A percentile compares a stretch with the other conserved stretches of the same genome.
Conservation (phyloP, 139 green algal species). For the Penium margaritaceum region DNA sequence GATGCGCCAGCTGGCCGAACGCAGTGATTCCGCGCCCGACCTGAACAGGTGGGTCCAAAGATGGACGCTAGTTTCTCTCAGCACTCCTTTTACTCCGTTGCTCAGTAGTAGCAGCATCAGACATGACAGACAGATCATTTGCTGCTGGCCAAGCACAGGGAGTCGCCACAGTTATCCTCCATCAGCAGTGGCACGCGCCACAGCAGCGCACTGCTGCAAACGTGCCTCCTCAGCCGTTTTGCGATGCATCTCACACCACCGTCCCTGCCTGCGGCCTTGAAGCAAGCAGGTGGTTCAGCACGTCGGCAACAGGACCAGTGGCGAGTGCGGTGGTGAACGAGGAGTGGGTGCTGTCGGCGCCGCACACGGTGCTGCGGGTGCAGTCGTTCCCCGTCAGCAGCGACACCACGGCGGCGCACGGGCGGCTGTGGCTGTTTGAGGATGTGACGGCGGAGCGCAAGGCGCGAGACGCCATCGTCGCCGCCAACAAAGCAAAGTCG, state of each 20-base stretch:
- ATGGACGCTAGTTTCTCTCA: too few relatives aligned
- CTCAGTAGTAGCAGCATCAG: too few relatives aligned
- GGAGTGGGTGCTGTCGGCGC: slow-evolving; percentile 22
- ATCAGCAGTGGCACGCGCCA: too few relatives aligned
- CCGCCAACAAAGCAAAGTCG: slow-evolving; percentile 40
- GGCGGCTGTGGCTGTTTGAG: slow-evolving; percentile 33
- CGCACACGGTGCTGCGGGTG: slow-evolving; percentile 21
- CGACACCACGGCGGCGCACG: slow-evolving; percentile 9
- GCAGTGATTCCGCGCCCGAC: slow-evolving; percentile 14
- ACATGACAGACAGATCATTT: too few relatives aligned
- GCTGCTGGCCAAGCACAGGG: too few relatives aligned
- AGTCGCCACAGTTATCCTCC: too few relatives aligned
- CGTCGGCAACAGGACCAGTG: slow-evolving; percentile 13
- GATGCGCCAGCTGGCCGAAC: slow-evolving; percentile 33
- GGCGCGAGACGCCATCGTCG: slow-evolving; percentile 10
- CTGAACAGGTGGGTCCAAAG: slow-evolving; percentile 34
- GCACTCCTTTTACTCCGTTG: too few relatives aligned
- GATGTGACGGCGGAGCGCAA: slow-evolving; percentile 27
- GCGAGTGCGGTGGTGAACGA: slow-evolving; percentile 10
- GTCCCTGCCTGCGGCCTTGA: too few relatives aligned
- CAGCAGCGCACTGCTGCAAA: too few relatives aligned
- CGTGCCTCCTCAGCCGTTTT: too few relatives aligned
- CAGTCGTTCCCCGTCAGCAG: slow-evolving; percentile 26
- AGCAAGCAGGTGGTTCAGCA: slow-evolving; percentile 30
- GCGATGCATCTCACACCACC: too few relatives aligned